Percentiles rank a stretch among this genome's conserved stretches.
Conservation (phyloP, 2,329 filamentous ascomycete genomes). For the Fusarium buharicum region DNA sequence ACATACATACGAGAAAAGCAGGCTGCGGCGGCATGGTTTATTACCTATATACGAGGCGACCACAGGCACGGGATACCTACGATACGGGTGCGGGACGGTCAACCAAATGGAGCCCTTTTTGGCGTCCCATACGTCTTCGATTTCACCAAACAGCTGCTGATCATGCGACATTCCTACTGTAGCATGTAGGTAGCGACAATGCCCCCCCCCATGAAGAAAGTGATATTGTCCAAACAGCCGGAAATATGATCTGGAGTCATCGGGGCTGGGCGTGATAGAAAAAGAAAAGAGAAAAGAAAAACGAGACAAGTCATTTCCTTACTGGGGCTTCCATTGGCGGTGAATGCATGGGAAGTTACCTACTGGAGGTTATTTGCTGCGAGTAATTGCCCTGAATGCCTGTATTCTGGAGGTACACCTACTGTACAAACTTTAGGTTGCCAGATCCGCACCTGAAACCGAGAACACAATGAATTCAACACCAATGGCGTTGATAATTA, state of each 20-base stretch:
- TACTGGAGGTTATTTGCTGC: constrained; percentile 2
- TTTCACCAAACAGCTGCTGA: constrained; percentile 33
- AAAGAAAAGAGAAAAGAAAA: constrained; percentile 9
- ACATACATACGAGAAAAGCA: constrained; percentile 40
- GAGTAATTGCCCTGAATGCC: constrained; percentile 21
- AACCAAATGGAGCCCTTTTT: constrained; percentile 26
- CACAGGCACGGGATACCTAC: constrained; percentile 32
- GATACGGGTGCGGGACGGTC: constrained; percentile 15
- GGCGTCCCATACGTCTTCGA: constrained; percentile 32
- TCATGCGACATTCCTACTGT: constrained; percentile 24
- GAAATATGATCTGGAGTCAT: constrained; percentile 25
- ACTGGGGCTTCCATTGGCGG: constrained; percentile 21
- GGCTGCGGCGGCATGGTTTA: constrained; percentile 42
- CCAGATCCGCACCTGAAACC: constrained; percentile 16
- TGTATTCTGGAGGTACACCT: background rate
- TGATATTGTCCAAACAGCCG: constrained; percentile 18
- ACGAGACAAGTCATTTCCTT: constrained; percentile 26
- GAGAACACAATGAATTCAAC: constrained; percentile 23
- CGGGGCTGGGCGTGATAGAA: background rate
- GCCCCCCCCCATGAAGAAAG: constrained; percentile 12
- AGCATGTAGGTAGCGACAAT: constrained; percentile 5
- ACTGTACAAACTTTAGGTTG: constrained; percentile 5
- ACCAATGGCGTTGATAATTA: constrained; percentile 15
- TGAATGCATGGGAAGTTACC: constrained; percentile 14
- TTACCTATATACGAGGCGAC: constrained; percentile 36